phyloP scores from a whole-genome alignment of 495 filamentous ascomycete species.

The Rostrohypoxylon terebratum region DNA sequence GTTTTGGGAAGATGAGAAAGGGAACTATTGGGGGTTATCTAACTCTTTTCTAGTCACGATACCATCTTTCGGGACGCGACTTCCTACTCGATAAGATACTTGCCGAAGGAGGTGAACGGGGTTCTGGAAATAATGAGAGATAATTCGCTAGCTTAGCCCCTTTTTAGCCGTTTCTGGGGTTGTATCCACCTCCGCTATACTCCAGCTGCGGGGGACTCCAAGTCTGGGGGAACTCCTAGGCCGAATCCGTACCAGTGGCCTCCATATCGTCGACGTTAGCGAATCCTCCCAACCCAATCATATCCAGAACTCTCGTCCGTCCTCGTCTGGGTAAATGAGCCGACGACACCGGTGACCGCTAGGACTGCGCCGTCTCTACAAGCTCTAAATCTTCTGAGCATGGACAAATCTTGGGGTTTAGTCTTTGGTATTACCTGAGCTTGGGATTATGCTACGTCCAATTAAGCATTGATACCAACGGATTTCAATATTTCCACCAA shows the following conservation, averaged over 20 bases:
- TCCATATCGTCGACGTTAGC: constrained; percentile 2
- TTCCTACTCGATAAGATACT: constrained; percentile 17
- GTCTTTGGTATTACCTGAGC: neutral
- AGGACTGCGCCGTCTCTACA: neutral
- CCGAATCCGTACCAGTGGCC: neutral
- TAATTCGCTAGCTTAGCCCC: constrained; percentile 9
- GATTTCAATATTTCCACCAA: constrained; percentile 38
- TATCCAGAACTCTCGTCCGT: neutral
- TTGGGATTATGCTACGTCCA: neutral
- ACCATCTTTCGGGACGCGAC: neutral
- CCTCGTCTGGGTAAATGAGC: constrained; percentile 24
- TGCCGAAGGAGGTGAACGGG: constrained; percentile 29
- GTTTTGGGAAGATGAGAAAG: neutral
- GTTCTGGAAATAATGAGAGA: constrained; percentile 20
- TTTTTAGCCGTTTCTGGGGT: constrained; percentile 41
- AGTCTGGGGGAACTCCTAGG: constrained; percentile 26
- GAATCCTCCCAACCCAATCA: constrained; percentile 9
- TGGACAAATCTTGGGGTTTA: constrained; percentile 3
- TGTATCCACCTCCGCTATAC: constrained; percentile 21
- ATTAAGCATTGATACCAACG: neutral
- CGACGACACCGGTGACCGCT: neutral
- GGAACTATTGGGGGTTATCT: neutral
- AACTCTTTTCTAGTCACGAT: neutral
- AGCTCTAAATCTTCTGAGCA: neutral
- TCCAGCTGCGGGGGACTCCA: constrained; percentile 36